Base-by-base conservation (phyloP, 495 filamentous ascomycete species). In the Bathelium albidoporum region DNA sequence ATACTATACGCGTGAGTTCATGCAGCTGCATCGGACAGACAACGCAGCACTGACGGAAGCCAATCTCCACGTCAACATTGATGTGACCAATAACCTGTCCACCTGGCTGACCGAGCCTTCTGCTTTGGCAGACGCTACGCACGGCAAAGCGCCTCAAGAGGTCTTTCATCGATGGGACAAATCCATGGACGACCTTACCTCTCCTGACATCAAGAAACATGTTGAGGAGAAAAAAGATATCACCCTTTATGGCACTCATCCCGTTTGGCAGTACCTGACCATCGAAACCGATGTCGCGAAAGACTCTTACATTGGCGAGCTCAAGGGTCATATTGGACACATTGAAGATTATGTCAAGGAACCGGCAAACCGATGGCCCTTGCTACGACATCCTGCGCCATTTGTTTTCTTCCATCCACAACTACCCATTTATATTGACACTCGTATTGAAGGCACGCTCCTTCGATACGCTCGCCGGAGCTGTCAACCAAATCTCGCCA, bases 401-500 rank as follows among this genome's bases (percentile, higher is more conserved):
- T 77, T 77, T 63, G 74, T 77, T 11, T 77, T 77, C 70, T 77
- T 75, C 63, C 73, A 73, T 32, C 70, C 71, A 34, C 61, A 68
- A 28, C 71, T 77, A 3, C 75, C 93, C 0, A 81, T 98, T 16
- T 96, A 91, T 76, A 91, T 98, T 65, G 94, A 98, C 73, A 89
- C 89, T 3, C 83, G 94, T 32, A 81, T 80, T 64, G 89, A 92
- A 77, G 94, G 93, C 16, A 95, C 88, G 18, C 77, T 83, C 18
- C 84, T 91, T 58, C 87, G 94, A 32, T 97, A 91, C 71, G 83
- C 91, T 22, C 83, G 94, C 39, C 83, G 93, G 58, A 97, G 94
- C 69, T 98, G 94, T 73, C 83, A 80, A 59, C 89, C 94, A 1
- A 98, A 97, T 69, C 80, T 91, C 26, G 77, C 76, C 7, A 80